Conservation (phyloP, 2,329 filamentous ascomycete genomes). For the Sporothrix pallida region DNA sequence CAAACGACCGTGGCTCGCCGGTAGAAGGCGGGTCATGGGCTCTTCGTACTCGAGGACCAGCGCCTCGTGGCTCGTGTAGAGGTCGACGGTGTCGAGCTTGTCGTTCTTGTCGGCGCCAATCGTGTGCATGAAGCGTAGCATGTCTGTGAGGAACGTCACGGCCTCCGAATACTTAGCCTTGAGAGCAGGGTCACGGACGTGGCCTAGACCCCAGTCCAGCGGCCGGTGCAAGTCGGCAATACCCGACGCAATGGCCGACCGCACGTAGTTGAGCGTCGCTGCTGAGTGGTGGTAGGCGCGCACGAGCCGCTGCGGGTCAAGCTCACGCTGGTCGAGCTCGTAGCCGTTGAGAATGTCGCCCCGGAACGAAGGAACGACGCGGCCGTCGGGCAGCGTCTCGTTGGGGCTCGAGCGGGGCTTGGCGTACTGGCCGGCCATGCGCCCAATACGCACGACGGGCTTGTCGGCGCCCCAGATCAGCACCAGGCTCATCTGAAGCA, state of each 20-base stretch:
- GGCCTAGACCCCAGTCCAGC: slow-evolving; percentile 91
- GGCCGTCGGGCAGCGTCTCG: slow-evolving; percentile 75
- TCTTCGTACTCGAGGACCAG: slow-evolving; percentile 95
- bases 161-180: slow-evolving; percentile 86
- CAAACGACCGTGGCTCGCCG: slow-evolving; percentile 46
- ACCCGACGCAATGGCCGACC: slow-evolving; percentile 80
- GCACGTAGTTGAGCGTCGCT: slow-evolving; percentile 91
- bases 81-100: slow-evolving; percentile 86
- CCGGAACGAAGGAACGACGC: slow-evolving; percentile 85
- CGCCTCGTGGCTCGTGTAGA: slow-evolving; percentile 95
- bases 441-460: slow-evolving; percentile 89
- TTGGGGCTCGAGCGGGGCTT: slow-evolving; percentile 91
- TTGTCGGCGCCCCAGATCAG: slow-evolving; percentile 84
- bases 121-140: slow-evolving; percentile 90
- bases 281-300: slow-evolving; percentile 95
- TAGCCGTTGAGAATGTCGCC: slow-evolving; percentile 96
- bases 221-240: slow-evolving; percentile 94
- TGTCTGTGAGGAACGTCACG: slow-evolving; percentile 85
- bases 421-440: slow-evolving; percentile 97
- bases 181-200: slow-evolving; percentile 82
- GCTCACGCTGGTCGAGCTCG: slow-evolving; percentile 71
- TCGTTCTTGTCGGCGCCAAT: slow-evolving; percentile 86
- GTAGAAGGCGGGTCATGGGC: slow-evolving; percentile 68
- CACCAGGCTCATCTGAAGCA: slow-evolving; percentile 96
- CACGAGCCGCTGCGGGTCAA: slow-evolving; percentile 84